These are phyloP conservation scores for Russula dissimulans DNA, from an alignment of 768 basidiomycete genomes.

Conservation along the genomic window DNA sequence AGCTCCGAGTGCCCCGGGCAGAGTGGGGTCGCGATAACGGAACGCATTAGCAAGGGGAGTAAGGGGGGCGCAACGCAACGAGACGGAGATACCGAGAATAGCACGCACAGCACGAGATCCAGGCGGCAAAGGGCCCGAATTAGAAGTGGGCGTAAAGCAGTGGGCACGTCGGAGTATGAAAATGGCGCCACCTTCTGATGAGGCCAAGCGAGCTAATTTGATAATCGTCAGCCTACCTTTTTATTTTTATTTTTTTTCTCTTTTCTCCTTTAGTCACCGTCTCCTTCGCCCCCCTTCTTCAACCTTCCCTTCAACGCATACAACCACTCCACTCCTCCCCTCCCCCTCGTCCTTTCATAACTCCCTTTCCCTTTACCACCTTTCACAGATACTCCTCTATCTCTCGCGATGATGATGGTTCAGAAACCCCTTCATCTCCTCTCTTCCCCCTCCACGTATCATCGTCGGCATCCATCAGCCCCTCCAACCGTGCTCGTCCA, in stretches of 20 bases:
- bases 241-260: background rate
- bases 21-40: constrained; percentile 14
- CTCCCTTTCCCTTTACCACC: background rate
- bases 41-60: background rate
- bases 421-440: constrained; percentile 30
- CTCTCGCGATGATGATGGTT: constrained; percentile 33
- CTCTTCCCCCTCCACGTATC: constrained; percentile 27
- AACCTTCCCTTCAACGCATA: constrained; percentile 20
- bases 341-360: constrained; percentile 7
- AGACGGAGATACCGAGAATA: constrained; percentile 12
- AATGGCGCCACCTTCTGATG: constrained; percentile 17
- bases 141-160: constrained; percentile 4
- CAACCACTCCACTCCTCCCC: constrained; percentile 3
- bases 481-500: constrained; percentile 59
- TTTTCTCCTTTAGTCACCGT: constrained; percentile 1
- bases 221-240: constrained; percentile 13
- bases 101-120: background rate
- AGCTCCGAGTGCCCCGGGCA: background rate
- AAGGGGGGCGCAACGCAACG: background rate
- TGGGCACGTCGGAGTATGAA: constrained; percentile 13
- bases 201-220: background rate
- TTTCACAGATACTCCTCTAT: background rate
- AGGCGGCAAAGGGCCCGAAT: constrained; percentile 6
- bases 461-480: constrained; percentile 62
- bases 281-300: background rate